A percentile compares a stretch with the other conserved stretches of the same genome.
Conservation (phyloP, 768 basidiomycete genomes). For the Agrocybe pediades region DNA sequence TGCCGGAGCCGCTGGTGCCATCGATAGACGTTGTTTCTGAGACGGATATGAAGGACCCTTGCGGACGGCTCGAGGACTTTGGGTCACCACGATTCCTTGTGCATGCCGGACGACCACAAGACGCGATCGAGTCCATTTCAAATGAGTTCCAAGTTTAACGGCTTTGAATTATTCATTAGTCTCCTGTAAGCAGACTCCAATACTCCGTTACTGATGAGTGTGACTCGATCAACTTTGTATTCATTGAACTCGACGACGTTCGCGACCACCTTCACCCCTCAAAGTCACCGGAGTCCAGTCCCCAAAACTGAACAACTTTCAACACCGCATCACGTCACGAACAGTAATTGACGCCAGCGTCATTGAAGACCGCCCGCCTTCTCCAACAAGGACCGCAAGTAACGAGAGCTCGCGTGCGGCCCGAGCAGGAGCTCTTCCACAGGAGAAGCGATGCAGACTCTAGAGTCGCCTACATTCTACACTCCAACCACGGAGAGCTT, state of each 20-base stretch:
- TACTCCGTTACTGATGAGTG: too few species aligned
- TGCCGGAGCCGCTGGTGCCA: constrained; percentile 33
- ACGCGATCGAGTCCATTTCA: constrained; percentile 84
- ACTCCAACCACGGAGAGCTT: constrained; percentile 22
- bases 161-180: too few species aligned
- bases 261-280: constrained; percentile 37
- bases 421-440: constrained; percentile 23
- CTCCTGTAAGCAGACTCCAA: too few species aligned
- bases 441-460: constrained; percentile 26
- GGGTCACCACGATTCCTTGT: constrained; percentile 95
- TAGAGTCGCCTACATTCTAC: constrained; percentile 30
- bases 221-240: too few species aligned
- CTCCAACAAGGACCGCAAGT: constrained; percentile 9
- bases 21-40: constrained; percentile 55
- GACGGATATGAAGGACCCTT: constrained; percentile 54
- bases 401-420: constrained; percentile 7
- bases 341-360: constrained; percentile 35
- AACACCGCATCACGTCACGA: constrained; percentile 27
- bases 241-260: constrained; percentile 76
- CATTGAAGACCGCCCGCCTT: constrained; percentile 23
- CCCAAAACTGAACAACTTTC: constrained; percentile 3
- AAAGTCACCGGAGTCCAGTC: not conserved
- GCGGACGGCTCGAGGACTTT: constrained; percentile 50
- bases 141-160: constrained; percentile 87
- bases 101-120: constrained; percentile 79